phyloP scores from a whole-genome alignment of 2,329 filamentous ascomycete species.

The Exophiala phaeomuriformis region DNA sequence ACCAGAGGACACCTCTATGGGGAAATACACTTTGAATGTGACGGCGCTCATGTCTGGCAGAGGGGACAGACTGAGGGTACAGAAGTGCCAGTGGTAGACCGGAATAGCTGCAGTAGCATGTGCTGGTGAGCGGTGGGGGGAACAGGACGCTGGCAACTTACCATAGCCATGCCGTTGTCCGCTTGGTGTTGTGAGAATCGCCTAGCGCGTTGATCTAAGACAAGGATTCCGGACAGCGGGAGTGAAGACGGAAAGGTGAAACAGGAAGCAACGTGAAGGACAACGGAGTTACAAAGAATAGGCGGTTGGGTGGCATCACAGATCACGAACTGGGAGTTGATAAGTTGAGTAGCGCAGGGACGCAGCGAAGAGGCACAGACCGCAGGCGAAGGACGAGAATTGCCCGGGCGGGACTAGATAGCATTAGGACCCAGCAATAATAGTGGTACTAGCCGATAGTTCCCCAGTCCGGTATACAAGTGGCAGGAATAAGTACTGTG shows the following conservation, averaged over 20 bases:
- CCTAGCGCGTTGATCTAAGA: constrained; percentile 9
- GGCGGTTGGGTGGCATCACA: neutral
- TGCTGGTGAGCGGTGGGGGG: constrained; percentile 19
- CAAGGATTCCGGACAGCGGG: constrained; percentile 5
- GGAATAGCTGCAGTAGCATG: constrained; percentile 19
- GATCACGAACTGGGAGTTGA: neutral
- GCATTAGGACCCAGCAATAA: too few relatives aligned
- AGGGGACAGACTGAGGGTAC: too few relatives aligned
- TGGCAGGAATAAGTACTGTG: too few relatives aligned
- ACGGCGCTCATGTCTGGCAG: too few relatives aligned
- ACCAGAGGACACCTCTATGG: too few relatives aligned
- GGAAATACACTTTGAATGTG: too few relatives aligned
- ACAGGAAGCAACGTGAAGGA: constrained; percentile 1
- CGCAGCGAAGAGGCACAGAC: neutral
- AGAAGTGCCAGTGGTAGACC: constrained; percentile 2
- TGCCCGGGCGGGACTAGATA: neutral
- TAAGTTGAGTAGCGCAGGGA: neutral
- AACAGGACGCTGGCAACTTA: constrained; percentile 11
- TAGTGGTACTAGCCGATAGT: neutral
- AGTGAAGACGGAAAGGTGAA: constrained; percentile 15
- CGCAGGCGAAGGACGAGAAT: neutral
- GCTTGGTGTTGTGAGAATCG: neutral
- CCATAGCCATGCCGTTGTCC: constrained; percentile 18
- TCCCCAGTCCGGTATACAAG: too few relatives aligned
- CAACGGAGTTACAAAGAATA: neutral